Conservation (phyloP, 805 yeast species). For the Candida incommunis region DNA sequence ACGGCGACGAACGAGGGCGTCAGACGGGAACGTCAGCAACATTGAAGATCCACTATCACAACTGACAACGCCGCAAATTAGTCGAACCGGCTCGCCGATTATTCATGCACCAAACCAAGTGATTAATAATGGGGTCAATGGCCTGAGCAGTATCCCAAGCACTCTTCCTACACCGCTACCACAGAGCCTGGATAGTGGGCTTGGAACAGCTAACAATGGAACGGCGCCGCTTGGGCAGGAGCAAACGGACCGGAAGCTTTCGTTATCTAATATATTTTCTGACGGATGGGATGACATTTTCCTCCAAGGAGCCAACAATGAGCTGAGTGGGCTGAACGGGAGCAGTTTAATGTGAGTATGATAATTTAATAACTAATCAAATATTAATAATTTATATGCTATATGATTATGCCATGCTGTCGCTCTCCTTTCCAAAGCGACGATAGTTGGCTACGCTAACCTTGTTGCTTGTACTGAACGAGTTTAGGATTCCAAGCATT, state of each 20-base stretch:
- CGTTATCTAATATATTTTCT: conserved; percentile 3
- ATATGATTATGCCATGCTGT: conserved; percentile 1
- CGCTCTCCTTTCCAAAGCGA: conserved; percentile 2
- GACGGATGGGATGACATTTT: conserved; percentile 14
- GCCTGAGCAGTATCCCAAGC: neutral
- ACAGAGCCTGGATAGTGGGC: neutral
- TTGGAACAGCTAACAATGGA: neutral
- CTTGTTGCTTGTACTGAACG: neutral
- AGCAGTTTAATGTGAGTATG: conserved; percentile 1
- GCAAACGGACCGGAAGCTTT: neutral
- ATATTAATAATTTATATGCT: conserved; percentile 1
- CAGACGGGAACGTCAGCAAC: neutral
- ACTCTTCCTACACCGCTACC: neutral
- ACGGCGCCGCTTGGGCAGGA: neutral
- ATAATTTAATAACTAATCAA: neutral
- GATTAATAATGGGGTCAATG: neutral
- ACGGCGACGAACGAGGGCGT: neutral
- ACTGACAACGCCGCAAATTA: neutral
- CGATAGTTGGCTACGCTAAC: neutral
- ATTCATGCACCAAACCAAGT: neutral
- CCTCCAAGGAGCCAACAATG: conserved; percentile 7
- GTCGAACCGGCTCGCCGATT: neutral
- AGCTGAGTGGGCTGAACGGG: conserved; percentile 12
- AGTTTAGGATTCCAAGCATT: neutral
- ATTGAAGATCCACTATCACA: neutral